Conservation (phyloP, 805 yeast species). For the Lipomyces kockii region DNA sequence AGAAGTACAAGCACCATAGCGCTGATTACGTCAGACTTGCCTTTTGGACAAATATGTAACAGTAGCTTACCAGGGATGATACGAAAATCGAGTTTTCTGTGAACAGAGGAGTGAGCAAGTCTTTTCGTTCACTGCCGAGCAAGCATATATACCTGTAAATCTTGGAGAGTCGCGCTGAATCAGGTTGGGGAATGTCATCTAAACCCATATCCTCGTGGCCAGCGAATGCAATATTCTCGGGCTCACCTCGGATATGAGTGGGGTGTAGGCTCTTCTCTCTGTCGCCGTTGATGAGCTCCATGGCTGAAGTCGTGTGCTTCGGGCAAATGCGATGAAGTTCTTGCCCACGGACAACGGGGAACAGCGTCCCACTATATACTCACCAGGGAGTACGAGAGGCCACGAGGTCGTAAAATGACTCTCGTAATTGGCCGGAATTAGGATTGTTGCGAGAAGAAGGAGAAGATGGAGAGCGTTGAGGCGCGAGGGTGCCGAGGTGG, state of each 20-base stretch:
- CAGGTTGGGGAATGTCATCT: conserved; percentile 29
- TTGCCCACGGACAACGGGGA: not conserved
- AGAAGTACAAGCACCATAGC: conserved; percentile 70
- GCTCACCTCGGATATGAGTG: conserved; percentile 34
- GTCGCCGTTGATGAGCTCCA: not conserved
- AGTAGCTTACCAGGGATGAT: conserved; percentile 57
- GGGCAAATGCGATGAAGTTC: not conserved
- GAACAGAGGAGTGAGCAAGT: not conserved
- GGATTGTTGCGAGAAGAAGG: not conserved
- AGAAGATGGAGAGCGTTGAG: not conserved
- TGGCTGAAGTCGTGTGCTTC: not conserved
- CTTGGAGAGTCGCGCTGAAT: conserved; percentile 18
- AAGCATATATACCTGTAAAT: conserved; percentile 18
- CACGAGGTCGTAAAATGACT: not conserved
- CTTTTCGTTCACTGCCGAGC: not conserved
- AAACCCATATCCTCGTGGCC: conserved; percentile 21
- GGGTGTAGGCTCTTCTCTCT: conserved; percentile 24
- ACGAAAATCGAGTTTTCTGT: conserved; percentile 61
- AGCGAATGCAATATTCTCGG: conserved; percentile 32
- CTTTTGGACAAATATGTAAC: not conserved
- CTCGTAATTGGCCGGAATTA: not conserved
- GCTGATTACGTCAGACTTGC: conserved; percentile 44
- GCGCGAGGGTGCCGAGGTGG: not conserved
- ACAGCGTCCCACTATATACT: not conserved
- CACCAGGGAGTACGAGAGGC: not conserved